Base-by-base conservation (phyloP, 495 filamentous ascomycete genomes). In the Penicillium bovifimosum region DNA sequence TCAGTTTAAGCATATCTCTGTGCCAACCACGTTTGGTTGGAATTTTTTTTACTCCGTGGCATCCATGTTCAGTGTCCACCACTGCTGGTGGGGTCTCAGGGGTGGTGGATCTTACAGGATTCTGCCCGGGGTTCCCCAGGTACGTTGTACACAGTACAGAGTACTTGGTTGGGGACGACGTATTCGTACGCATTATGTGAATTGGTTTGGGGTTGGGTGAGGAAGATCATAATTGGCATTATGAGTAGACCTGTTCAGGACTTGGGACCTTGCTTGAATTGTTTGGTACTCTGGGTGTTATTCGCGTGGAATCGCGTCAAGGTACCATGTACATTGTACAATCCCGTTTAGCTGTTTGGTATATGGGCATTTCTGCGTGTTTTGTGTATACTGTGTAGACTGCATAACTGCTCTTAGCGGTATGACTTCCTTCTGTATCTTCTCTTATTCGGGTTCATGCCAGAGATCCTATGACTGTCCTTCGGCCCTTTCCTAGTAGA, bases 1-100 rank as follows among this genome's bases (percentile, higher is more conserved):
- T 65, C 53, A 63, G 63, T 54, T 65, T 65, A 65, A 65, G 63
- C 63, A 65, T 65, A 65, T 65, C 62, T 65, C 52, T 48, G 60
- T 61, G 47, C 60, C 52, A 58, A 58, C 54, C 56, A 54, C 50
- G 52, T 28, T 48, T 24, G 20, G 20, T 24, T 24, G 4, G n/a
- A n/a, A n/a, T 38, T 60, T 46, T 54, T 60, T 52, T 62, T 60
- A 58, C 52, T 63, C 60, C 62, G 57, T 63, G 50, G 58, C 60
- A 65, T 59, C 63, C 63, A 63, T 65, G 63, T 63, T 50, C 56
- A 58, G 60, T 63, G 63, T 54, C 63, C 63, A 65, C 63, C 55
- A 52, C 47, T 41, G 50, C 41, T 29, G 47, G 59, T 65, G 62
- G 62, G 49, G 60, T 42, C 43, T 45, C 39, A 49, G 34, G 53